Evolutionary conservation across 768 basidiomycete species (phyloP).

Genomic region (Trametes gibbosa): DNA sequence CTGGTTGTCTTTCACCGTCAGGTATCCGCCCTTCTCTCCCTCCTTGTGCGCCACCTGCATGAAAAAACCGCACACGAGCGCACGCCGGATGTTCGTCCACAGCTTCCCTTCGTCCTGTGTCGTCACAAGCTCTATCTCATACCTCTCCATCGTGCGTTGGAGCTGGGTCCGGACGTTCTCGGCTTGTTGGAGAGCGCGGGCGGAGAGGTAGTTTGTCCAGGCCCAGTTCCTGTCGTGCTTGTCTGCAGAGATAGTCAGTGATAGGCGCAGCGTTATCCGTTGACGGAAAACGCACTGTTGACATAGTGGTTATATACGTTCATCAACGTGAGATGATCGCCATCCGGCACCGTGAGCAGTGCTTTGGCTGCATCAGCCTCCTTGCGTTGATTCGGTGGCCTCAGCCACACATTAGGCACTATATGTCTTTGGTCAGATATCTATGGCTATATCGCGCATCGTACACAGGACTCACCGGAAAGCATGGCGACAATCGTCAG

Average conservation of each 20-base stretch:
- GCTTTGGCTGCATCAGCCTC: conserved; percentile 95
- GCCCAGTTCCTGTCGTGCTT: conserved; percentile 82
- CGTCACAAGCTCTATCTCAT: conserved; percentile 74
- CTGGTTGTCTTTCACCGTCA: conserved; percentile 88
- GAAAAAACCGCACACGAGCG: conserved; percentile 91
- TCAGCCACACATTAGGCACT: conserved; percentile 95
- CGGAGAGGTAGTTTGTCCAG: conserved; percentile 86
- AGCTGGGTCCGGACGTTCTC: conserved; percentile 92
- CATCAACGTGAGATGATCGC: conserved; percentile 93
- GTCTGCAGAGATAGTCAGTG: conserved; percentile 43
- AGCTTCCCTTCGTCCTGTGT: conserved; percentile 52
- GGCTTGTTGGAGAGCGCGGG: conserved; percentile 80
- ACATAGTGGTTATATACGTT: conserved; percentile 95
- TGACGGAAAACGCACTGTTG: conserved; percentile 73
- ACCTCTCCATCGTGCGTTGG: conserved; percentile 87
- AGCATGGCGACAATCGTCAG: conserved; percentile 95
- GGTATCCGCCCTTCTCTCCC: conserved; percentile 73
- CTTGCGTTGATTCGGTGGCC: conserved; percentile 82
- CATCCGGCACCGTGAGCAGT: conserved; percentile 83
- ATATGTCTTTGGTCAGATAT: background rate
- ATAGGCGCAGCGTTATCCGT: no score
- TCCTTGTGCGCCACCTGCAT: conserved; percentile 98
- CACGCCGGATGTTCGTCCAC: conserved; percentile 73
- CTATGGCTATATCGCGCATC: background rate
- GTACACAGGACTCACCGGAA: conserved; percentile 56